phyloP scores from a whole-genome alignment of 2,329 filamentous ascomycete species.

The Alternaria ethzedia region DNA sequence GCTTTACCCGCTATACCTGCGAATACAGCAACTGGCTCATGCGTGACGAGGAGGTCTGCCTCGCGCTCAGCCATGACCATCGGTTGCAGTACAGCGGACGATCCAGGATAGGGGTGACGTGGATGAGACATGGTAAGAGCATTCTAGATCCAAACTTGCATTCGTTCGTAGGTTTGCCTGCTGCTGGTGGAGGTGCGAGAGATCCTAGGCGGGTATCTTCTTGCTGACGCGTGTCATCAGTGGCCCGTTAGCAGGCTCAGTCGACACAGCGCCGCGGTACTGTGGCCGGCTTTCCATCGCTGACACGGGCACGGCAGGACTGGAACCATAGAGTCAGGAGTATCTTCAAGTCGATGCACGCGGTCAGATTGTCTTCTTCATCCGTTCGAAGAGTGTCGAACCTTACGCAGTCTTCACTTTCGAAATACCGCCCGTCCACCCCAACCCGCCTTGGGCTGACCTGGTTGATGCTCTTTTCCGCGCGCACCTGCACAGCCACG shows the following conservation, averaged over 20 bases:
- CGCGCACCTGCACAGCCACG: background rate
- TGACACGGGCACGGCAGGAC: background rate
- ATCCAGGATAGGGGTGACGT: accelerated
- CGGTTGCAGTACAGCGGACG: background rate
- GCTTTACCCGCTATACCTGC: background rate
- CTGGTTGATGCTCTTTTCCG: background rate
- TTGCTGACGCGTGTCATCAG: background rate
- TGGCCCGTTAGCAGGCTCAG: background rate
- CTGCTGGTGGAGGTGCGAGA: background rate
- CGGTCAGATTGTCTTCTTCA: accelerated
- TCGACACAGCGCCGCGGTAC: background rate
- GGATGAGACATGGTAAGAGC: no score
- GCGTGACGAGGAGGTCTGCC: no score
- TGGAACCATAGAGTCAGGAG: background rate
- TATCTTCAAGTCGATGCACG: background rate
- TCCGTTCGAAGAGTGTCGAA: background rate
- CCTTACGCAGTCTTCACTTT: background rate
- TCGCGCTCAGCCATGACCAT: background rate
- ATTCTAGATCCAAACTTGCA: accelerated
- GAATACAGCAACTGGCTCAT: background rate
- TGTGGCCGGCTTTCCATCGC: background rate
- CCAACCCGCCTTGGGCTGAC: no score
- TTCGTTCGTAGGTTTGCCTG: background rate
- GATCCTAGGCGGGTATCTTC: background rate
- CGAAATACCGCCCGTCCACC: background rate